Evolutionary conservation across 805 yeast species (phyloP).

Genomic region (Saccharomycopsis schoenii): DNA sequence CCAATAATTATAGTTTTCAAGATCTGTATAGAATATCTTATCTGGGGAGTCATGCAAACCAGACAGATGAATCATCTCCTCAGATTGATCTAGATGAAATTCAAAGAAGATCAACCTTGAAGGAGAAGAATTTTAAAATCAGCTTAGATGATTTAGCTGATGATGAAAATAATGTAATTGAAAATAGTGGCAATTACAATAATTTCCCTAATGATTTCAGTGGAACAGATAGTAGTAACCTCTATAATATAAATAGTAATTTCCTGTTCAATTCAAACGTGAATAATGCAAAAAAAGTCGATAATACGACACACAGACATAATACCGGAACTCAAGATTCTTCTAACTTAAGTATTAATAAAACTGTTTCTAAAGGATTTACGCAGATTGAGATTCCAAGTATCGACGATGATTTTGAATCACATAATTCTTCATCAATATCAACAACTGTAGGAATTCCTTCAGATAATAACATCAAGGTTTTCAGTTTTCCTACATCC

Average conservation of each 20-base stretch:
- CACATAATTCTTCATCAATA: not conserved
- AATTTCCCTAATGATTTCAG: not conserved
- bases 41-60: not conserved
- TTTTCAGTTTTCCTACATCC: conserved; percentile 9
- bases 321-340: not conserved
- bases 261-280: not conserved
- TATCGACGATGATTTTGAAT: conserved; percentile 7
- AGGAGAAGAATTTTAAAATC: not conserved
- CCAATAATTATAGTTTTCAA: not conserved
- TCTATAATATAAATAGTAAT: not conserved
- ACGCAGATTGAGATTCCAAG: conserved; percentile 17
- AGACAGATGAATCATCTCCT: not conserved
- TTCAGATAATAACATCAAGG: not conserved
- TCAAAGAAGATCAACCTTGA: conserved; percentile 9
- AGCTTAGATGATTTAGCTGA: not conserved
- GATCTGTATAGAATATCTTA: not conserved
- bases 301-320: not conserved
- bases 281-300: not conserved
- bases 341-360: not conserved
- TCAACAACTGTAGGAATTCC: not conserved
- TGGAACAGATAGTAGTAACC: not conserved
- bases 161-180: not conserved
- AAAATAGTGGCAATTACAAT: not conserved
- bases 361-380: not conserved
- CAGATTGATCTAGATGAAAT: conserved; percentile 17